Base-by-base conservation (phyloP, 129 eudicot genomes). In the Centella asiatica region DNA sequence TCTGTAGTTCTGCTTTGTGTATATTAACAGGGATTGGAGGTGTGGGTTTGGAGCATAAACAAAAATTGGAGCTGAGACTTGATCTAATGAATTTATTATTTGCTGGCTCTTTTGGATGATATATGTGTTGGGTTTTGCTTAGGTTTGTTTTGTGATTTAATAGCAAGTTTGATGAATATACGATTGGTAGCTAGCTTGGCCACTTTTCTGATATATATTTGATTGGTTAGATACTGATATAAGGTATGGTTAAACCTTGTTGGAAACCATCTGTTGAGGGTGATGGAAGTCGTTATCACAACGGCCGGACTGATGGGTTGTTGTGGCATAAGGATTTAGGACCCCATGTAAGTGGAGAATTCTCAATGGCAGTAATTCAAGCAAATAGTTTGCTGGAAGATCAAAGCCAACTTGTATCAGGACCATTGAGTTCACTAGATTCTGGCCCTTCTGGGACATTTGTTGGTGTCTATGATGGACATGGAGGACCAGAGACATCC, bases 381-480 rank as follows among this genome's bases (percentile, higher is more conserved):
- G 98, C 98, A 17, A 90, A 90, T 73, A 68, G 32, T 49, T 76
- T 90, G 80, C 48, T 90, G 69, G 98, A 90, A 72, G 98, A 90
- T 77, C 86, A 87, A 50, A 74, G 88, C 77, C 98, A 87, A 55
- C 69, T 90, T 42, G 98, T 84, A 76, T 87, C 95, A 5, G 97
- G 97, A 6, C 83, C 75, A 11, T 60, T 90, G 72, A 72, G 84
- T 66, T 70, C 74, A 20, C 66, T 54, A 57, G 62, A 60, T 37
- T 79, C 93, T 1, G 95, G 90, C 1, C 85, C 83, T 54, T 63
- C 12, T 69, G 97, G 97, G 39, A 92, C 95, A 14, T 92, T 87
- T 59, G 59, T 92, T 7, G 98, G 98, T 22, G 79, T 92, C 68
- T 87, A 87, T 72, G 98, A 92, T 74, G 98, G 98, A 49, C 98